phyloP scores from a whole-genome alignment of 1,284 basidiomycete species.

The Irpex sp. region DNA sequence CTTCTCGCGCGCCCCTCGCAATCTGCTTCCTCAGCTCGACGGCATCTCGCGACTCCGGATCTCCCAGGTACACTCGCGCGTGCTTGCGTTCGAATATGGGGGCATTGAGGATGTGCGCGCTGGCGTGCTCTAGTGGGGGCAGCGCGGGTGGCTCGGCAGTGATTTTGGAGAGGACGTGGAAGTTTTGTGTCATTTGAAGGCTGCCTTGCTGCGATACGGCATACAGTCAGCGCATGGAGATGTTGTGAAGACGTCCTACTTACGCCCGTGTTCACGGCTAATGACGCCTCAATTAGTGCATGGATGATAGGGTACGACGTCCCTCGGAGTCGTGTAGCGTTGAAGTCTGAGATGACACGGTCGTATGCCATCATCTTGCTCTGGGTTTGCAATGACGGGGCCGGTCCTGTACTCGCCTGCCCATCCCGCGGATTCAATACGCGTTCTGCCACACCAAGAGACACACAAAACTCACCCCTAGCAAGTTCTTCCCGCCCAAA shows the following conservation, averaged over 20 bases:
- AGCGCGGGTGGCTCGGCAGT: constrained; percentile 64
- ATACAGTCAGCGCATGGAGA: not conserved
- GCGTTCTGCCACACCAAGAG: not conserved
- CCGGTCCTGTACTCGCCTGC: constrained; percentile 50
- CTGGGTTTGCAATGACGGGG: constrained; percentile 75
- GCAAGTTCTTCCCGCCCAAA: constrained; percentile 49
- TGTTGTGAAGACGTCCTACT: constrained; percentile 19
- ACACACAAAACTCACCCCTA: constrained; percentile 41
- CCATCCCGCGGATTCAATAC: not conserved
- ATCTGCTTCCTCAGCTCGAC: constrained; percentile 64
- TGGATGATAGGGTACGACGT: constrained; percentile 76
- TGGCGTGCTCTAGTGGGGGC: constrained; percentile 70
- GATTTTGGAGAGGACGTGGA: constrained; percentile 71
- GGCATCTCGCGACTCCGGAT: constrained; percentile 66
- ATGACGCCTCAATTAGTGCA: constrained; percentile 61
- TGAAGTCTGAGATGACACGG: constrained; percentile 72
- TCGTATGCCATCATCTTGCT: constrained; percentile 96
- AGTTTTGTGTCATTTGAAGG: constrained; percentile 63
- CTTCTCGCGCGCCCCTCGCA: constrained; percentile 67
- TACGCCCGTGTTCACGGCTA: constrained; percentile 55
- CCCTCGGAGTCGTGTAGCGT: constrained; percentile 66
- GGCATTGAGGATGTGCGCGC: constrained; percentile 75
- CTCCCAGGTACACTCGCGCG: constrained; percentile 68
- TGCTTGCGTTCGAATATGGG: constrained; percentile 71
- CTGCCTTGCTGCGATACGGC: constrained; percentile 36